A percentile compares a stretch with the other conserved stretches of the same genome.
Conservation (phyloP, 1,284 basidiomycete species). For the Caloboletus inedulis region DNA sequence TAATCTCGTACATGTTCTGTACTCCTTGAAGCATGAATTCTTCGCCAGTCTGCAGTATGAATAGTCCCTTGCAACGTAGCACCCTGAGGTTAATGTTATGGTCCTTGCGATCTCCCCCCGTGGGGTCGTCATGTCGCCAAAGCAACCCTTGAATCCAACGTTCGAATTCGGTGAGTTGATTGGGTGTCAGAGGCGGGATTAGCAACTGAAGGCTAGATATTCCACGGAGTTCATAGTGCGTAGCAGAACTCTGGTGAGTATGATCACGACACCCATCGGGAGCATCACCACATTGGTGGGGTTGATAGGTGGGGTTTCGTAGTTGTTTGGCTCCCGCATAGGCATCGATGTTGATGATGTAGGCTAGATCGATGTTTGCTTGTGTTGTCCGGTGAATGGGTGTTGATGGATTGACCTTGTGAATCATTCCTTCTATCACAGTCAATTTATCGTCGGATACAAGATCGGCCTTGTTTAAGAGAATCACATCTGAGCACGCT, state of each 20-base stretch:
- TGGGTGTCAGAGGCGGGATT: slow-evolving; percentile 53
- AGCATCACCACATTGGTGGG: slow-evolving; percentile 30
- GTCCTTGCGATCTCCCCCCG: slow-evolving; percentile 7
- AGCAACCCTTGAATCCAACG: slow-evolving; percentile 75
- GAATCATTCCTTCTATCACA: slow-evolving; percentile 58
- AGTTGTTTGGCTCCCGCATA: slow-evolving; percentile 46
- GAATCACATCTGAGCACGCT: slow-evolving; percentile 83
- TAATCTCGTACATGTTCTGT: slow-evolving; percentile 79
- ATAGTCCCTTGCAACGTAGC: slow-evolving; percentile 81
- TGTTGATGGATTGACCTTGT: slow-evolving; percentile 74
- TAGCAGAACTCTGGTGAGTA: slow-evolving; percentile 10
- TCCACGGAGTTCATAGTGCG: slow-evolving; percentile 64
- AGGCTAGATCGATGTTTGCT: slow-evolving; percentile 65
- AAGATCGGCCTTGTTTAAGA: slow-evolving; percentile 87
- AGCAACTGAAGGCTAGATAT: slow-evolving; percentile 72
- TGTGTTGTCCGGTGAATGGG: slow-evolving; percentile 69
- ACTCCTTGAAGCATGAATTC: slow-evolving; percentile 84
- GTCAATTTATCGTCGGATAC: slow-evolving; percentile 42
- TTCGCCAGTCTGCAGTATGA: slow-evolving; percentile 50
- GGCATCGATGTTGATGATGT: slow-evolving; percentile 78
- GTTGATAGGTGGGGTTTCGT: slow-evolving; percentile 22
- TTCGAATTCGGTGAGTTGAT: slow-evolving; percentile 55
- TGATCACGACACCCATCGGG: slow-evolving; percentile 23
- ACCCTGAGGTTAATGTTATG: slow-evolving; percentile 46
- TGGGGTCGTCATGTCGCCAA: slow-evolving; percentile 60